These are phyloP conservation scores for Clohesyomyces aquaticus DNA, from an alignment of 495 filamentous ascomycete species.

Conservation along the genomic window DNA sequence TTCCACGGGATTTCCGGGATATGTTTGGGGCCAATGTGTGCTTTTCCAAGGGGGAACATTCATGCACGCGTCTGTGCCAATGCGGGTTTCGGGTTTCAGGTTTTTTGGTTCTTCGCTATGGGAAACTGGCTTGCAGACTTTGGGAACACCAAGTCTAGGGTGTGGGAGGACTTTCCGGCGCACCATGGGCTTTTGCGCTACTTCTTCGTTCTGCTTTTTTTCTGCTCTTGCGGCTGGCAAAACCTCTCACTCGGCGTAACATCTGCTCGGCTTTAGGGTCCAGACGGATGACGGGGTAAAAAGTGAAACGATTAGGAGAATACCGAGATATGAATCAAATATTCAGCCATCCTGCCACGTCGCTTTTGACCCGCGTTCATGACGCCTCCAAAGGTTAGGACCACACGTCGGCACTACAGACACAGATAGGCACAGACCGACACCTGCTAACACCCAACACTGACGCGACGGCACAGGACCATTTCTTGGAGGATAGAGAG, in stretches of 20 bases:
- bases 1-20: not conserved
- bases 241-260: constrained; percentile 16
- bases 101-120: constrained; percentile 18
- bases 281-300: constrained; percentile 13
- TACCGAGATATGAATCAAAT: constrained; percentile 39
- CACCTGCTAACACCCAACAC: no score
- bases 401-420: no score
- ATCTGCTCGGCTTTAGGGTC: constrained; percentile 31
- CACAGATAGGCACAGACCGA: no score
- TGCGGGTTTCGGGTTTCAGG: constrained; percentile 26
- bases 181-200: constrained; percentile 14
- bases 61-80: constrained; percentile 38
- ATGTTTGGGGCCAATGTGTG: constrained; percentile 12
- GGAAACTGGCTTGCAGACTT: constrained; percentile 28
- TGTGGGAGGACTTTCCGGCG: constrained; percentile 3
- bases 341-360: constrained; percentile 16
- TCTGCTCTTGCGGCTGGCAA: constrained; percentile 10
- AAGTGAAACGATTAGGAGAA: constrained; percentile 35
- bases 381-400: not conserved
- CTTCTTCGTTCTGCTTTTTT: constrained; percentile 10
- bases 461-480: not conserved
- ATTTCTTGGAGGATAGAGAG: constrained; percentile 19
- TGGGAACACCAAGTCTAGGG: constrained; percentile 11
- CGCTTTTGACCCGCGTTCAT: not conserved
- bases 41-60: constrained; percentile 18